Evolutionary conservation across 306 rosid genomes (phyloP).

Genomic region (Fagus sylvatica): DNA sequence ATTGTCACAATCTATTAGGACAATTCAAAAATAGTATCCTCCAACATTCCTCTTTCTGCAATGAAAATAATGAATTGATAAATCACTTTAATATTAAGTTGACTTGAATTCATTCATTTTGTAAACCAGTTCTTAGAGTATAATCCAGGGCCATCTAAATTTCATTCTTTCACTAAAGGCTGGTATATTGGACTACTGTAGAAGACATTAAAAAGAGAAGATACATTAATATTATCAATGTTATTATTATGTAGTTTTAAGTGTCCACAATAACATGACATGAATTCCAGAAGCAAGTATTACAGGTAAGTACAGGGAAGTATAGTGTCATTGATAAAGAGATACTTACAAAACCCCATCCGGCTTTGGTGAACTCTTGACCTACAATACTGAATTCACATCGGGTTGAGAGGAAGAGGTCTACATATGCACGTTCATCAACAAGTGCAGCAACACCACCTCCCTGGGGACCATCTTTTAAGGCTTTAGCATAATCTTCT

Average conservation of each 20-base stretch:
- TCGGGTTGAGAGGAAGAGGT: conserved; percentile 79
- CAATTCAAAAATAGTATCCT: no score
- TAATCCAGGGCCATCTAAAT: not conserved
- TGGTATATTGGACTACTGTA: not conserved
- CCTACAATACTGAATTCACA: conserved; percentile 79
- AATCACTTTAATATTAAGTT: not conserved
- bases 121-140: no score
- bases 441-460: conserved; percentile 86
- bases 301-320: conserved; percentile 7
- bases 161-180: not conserved
- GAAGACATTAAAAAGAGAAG: not conserved
- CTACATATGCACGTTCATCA: conserved; percentile 78
- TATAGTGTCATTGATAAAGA: conserved; percentile 3
- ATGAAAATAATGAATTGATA: not conserved
- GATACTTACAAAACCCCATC: conserved; percentile 96
- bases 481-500: conserved; percentile 61
- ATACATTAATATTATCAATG: not conserved
- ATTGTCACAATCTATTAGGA: no score
- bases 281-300: conserved; percentile 10
- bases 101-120: no score
- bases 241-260: not conserved
- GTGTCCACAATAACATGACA: not conserved
- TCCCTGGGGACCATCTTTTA: conserved; percentile 59
- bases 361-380: conserved; percentile 87
- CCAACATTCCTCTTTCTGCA: no score